These are phyloP conservation scores for Choiromyces venosus DNA, from an alignment of 495 filamentous ascomycete genomes.

Conservation along the genomic window DNA sequence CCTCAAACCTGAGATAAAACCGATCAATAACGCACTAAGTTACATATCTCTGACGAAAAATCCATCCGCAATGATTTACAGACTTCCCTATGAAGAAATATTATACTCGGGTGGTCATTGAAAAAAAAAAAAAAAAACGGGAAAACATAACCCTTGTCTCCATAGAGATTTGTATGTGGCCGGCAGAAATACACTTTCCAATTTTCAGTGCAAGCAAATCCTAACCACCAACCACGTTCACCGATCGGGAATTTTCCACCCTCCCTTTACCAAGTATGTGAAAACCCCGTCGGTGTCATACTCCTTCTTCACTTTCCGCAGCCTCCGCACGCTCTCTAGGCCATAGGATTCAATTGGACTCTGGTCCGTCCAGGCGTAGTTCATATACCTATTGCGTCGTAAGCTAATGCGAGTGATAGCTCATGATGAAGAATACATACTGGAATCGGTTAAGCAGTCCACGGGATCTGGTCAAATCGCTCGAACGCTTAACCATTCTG, in stretches of 20 bases:
- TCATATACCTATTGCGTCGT: slow-evolving; percentile 38
- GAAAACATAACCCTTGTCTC: no score
- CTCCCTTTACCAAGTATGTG: slow-evolving; percentile 36
- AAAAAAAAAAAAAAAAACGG: no score
- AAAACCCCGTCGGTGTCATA: slow-evolving; percentile 45
- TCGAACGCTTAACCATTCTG: background rate
- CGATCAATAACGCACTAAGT: slow-evolving; percentile 85
- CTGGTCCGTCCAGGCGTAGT: slow-evolving; percentile 46
- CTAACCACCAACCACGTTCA: background rate
- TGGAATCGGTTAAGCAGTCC: slow-evolving; percentile 10
- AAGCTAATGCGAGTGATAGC: background rate
- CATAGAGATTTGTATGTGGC: no score
- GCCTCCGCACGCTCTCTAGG: slow-evolving; percentile 38
- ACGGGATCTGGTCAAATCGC: background rate
- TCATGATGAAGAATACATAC: background rate
- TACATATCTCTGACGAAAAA: slow-evolving; percentile 82
- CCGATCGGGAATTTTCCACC: slow-evolving; percentile 37
- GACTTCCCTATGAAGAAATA: slow-evolving; percentile 93
- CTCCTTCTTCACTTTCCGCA: slow-evolving; percentile 42
- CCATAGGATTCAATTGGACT: slow-evolving; percentile 47
- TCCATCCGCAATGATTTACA: slow-evolving; percentile 96
- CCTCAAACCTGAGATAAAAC: slow-evolving; percentile 73
- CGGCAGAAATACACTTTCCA: no score
- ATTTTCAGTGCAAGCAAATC: no score
- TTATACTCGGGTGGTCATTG: slow-evolving; percentile 95